Evolutionary conservation across 345 rosid species (phyloP).

Genomic region (Odontarrhena argentea): DNA sequence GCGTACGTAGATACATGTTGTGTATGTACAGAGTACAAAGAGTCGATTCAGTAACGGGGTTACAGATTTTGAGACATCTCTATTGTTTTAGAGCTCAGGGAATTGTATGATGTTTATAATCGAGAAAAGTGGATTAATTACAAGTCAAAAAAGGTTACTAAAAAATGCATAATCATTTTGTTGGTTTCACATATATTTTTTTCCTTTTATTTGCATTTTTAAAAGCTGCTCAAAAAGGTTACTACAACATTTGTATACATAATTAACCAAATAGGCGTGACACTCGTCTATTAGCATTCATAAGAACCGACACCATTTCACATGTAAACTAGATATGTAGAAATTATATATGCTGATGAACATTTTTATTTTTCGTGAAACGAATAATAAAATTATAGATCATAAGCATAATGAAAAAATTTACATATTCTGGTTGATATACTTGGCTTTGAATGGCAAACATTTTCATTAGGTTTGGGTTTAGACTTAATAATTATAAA

Average conservation of each 20-base stretch:
- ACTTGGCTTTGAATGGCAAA: not conserved
- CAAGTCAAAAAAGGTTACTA: not conserved
- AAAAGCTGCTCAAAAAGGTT: too few relatives aligned
- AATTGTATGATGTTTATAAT: not conserved
- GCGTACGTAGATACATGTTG: slow-evolving; percentile 10
- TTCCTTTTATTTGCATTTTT: not conserved
- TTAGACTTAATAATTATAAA: not conserved
- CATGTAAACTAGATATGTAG: too few relatives aligned
- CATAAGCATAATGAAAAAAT: not conserved
- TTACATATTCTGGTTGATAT: not conserved
- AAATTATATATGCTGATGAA: too few relatives aligned
- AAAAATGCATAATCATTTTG: not conserved
- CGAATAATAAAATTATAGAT: too few relatives aligned
- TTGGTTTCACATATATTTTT: not conserved
- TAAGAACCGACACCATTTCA: too few relatives aligned
- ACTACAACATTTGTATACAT: too few relatives aligned
- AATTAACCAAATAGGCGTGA: too few relatives aligned
- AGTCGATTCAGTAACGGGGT: not conserved
- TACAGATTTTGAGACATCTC: slow-evolving; percentile 4
- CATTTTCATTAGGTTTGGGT: not conserved
- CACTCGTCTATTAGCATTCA: too few relatives aligned
- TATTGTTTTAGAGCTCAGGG: not conserved
- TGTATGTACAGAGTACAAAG: not conserved
- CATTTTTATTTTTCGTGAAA: too few relatives aligned
- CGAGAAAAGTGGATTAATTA: not conserved